A percentile compares a stretch with the other conserved stretches of the same genome.
Evolutionary conservation across 805 yeast species (phyloP).

Genomic region (Spathaspora arborariae): DNA sequence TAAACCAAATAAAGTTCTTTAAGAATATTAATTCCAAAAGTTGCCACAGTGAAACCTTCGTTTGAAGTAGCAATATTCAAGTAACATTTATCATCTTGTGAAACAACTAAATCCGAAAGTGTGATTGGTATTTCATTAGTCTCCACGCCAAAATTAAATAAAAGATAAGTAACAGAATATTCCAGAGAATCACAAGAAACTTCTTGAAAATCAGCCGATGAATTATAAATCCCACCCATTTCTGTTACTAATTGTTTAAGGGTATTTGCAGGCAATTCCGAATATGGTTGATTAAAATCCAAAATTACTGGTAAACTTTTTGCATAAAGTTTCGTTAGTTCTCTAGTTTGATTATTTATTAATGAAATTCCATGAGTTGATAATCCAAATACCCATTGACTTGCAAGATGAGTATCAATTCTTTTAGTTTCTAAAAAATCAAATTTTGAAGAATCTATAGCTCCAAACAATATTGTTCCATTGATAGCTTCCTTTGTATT

Average conservation of each 20-base stretch:
- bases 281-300: neutral
- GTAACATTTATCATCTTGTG: conserved; percentile 1
- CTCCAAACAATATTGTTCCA: conserved; percentile 41
- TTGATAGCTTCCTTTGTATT: conserved; percentile 19
- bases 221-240: neutral
- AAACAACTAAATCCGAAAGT: neutral
- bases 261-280: neutral
- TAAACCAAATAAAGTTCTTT: conserved; percentile 23
- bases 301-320: neutral
- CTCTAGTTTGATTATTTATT: neutral
- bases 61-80: neutral
- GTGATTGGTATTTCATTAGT: neutral
- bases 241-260: neutral
- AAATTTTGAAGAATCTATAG: conserved; percentile 41
- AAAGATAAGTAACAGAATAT: neutral
- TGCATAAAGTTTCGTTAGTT: neutral
- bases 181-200: neutral
- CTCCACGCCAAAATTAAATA: neutral
- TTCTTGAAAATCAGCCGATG: neutral
- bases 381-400: neutral
- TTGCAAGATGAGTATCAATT: neutral
- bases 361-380: neutral
- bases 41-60: neutral
- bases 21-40: conserved; percentile 26
- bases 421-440: conserved; percentile 3